Conservation (phyloP, 768 basidiomycete species). For the Amanita brunnescens region DNA sequence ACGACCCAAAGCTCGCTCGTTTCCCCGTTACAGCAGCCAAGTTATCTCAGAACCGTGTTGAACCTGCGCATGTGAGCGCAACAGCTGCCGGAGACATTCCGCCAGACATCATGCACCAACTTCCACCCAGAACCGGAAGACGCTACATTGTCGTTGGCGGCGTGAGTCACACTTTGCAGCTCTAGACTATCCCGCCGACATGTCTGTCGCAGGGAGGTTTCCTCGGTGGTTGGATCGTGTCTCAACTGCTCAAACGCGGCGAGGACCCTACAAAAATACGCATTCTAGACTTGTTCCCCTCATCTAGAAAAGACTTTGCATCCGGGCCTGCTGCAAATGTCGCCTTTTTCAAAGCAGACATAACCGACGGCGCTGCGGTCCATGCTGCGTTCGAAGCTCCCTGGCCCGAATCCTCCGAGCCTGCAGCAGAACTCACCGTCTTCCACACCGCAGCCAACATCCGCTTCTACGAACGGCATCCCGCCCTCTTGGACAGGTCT, state of each 20-base stretch:
- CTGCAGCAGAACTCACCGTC: slow-evolving; percentile 43
- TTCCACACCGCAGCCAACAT: slow-evolving; percentile 76
- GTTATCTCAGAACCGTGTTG: too few species aligned
- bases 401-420: slow-evolving; percentile 38
- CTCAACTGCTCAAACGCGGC: slow-evolving; percentile 58
- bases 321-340: slow-evolving; percentile 44
- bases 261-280: slow-evolving; percentile 60
- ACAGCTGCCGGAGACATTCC: slow-evolving; percentile 27
- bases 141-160: slow-evolving; percentile 74
- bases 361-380: slow-evolving; percentile 46
- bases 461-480: slow-evolving; percentile 64
- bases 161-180: slow-evolving; percentile 28
- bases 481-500: slow-evolving; percentile 42
- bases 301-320: slow-evolving; percentile 46
- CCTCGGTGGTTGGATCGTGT: slow-evolving; percentile 70
- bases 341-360: slow-evolving; percentile 49
- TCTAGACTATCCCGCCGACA: not conserved
- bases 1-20: slow-evolving; percentile 45
- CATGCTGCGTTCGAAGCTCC: slow-evolving; percentile 53
- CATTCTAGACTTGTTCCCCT: slow-evolving; percentile 57
- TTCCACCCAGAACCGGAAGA: slow-evolving; percentile 64
- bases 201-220: slow-evolving; percentile 49
- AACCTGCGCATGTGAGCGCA: slow-evolving; percentile 29
- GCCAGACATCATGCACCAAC: slow-evolving; percentile 30
- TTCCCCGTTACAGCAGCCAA: slow-evolving; percentile 41